phyloP scores from a whole-genome alignment of 208 protist genomes.

The Crithidia sp. region DNA sequence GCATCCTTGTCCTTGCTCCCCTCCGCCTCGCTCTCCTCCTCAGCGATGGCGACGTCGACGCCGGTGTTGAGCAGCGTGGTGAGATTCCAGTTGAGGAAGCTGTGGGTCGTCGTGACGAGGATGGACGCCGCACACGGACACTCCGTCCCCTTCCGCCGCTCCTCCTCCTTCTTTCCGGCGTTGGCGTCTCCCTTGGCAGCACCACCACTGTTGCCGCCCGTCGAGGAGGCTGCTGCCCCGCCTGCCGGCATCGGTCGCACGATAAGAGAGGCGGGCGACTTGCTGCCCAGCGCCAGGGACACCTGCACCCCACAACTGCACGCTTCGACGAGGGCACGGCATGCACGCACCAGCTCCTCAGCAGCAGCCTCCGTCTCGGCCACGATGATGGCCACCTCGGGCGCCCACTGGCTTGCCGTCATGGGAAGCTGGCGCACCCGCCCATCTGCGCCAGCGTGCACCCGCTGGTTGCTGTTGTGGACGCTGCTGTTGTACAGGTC shows the following conservation, averaged over 20 bases:
- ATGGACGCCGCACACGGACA: conserved; percentile 23
- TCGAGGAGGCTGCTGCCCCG: no score
- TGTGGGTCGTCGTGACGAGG: conserved; percentile 31
- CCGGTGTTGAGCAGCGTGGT: conserved; percentile 24
- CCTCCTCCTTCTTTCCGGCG: conserved; percentile 3
- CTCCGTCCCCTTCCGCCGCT: conserved; percentile 12
- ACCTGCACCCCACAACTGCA: conserved; percentile 11
- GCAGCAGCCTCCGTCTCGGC: conserved; percentile 38
- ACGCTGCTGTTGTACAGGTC: not conserved
- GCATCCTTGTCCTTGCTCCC: conserved; percentile 2
- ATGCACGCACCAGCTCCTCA: conserved; percentile 27
- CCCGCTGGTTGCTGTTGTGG: conserved; percentile 4
- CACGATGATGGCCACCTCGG: conserved; percentile 43
- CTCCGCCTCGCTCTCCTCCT: not conserved
- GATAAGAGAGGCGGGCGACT: conserved; percentile 22
- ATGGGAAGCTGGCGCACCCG: conserved; percentile 20
- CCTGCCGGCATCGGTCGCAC: not conserved
- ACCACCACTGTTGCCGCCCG: no score
- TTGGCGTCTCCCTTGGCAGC: not conserved
- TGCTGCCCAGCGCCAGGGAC: not conserved
- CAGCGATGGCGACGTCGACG: conserved; percentile 17
- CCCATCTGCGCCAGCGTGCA: conserved; percentile 15
- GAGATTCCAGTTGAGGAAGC: conserved; percentile 34
- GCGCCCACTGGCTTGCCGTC: conserved; percentile 25
- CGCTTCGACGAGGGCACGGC: conserved; percentile 15